Evolutionary conservation across 352 stramenopile species (phyloP), one percentile per base, ranked within the genome.

Genomic region (Pythium biforme): DNA sequence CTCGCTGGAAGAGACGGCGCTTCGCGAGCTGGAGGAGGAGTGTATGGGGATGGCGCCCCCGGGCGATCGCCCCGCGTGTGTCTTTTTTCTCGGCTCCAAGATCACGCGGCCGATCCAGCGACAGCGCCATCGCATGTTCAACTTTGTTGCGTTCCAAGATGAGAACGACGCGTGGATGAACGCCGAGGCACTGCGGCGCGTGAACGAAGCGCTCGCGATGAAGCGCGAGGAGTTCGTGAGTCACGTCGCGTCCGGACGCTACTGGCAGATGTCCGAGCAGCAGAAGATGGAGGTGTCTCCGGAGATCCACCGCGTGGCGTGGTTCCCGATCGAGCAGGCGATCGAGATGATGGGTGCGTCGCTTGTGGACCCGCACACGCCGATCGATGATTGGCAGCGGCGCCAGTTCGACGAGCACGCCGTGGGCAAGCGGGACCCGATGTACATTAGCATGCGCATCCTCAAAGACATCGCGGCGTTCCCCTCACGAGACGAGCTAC

Each of bases 71-170:
- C 39, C 46, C 0, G 67, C 74, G 3, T 31, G 47, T 11, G 49
- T 78, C 19, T 70, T 77, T 34, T 85, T 79, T 41, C 55, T 81
- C 33, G 61, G 67, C 15, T 61, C 75, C n/a, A 81, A 83, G 49
- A 52, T 79, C 47, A 89, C 79, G 37, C 60, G 73, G 4, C 59
- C 75, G 9, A 74, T 89, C 52, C 72, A 81, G 50, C 53, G 52
- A 4, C 63, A 62, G 17, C 75, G 77, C 40, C 72, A 87, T 62
- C 67, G 74, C 55, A 89, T 89, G 79, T 75, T 84, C 66, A 89
- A 89, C 57, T 89, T 89, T 58, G 68, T 87, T 0, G 75, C 75
- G 8, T 77, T 89, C n/a, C 66, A 73, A n/a, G 66, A 79, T 14
- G 79, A 89, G 45, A 89, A 89, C 59, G 23, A 41, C 0, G 27